phyloP scores from a whole-genome alignment of 2,329 filamentous ascomycete genomes.

The Alternaria burnsii region DNA sequence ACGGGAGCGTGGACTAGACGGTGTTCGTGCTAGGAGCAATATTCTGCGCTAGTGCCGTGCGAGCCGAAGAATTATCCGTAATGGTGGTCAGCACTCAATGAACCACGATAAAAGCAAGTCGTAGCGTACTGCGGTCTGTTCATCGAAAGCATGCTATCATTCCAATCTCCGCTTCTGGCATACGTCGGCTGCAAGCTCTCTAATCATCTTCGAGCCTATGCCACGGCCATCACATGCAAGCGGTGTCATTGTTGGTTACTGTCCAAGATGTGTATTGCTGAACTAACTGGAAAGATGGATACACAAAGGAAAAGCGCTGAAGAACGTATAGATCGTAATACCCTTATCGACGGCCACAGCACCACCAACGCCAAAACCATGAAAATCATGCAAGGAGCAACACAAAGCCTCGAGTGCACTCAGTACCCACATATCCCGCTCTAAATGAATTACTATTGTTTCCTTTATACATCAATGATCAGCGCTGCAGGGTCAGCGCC shows the following conservation, averaged over 20 bases:
- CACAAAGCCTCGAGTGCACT: background rate
- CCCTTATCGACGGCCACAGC: background rate
- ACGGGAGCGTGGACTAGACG: background rate
- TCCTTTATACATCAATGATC: background rate
- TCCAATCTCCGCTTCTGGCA: background rate
- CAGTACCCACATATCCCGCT: background rate
- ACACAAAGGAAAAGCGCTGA: conserved; percentile 1
- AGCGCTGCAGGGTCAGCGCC: conserved; percentile 10
- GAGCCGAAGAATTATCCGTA: background rate
- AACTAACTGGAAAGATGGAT: background rate
- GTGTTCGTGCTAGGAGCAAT: background rate
- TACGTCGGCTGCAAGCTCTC: background rate
- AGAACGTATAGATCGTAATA: background rate
- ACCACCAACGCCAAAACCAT: conserved; percentile 16
- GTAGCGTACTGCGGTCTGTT: background rate
- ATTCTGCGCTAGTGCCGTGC: background rate
- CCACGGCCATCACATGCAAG: background rate
- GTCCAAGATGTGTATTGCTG: background rate
- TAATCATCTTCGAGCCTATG: background rate
- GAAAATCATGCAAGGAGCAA: conserved; percentile 9
- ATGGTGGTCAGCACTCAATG: background rate
- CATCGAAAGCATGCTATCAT: background rate
- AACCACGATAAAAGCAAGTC: background rate
- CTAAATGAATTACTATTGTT: conserved; percentile 7
- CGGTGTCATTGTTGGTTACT: background rate